Evolutionary conservation across 345 rosid species (phyloP).

Genomic region (Arabidopsis thaliana): TAIR10.1 NC_003075.7:14821001-14821500

Average conservation of each 20-base stretch:
- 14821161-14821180: conserved; percentile 24
- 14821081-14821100: neutral
- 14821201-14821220: conserved; percentile 36
- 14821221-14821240: conserved; percentile 27
- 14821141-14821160: conserved; percentile 1
- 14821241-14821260: conserved; percentile 24
- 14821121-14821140: conserved; percentile 16
- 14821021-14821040: neutral
- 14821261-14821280: neutral
- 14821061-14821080: conserved; percentile 6
- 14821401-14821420: neutral
- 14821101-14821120: neutral
- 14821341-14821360: conserved; percentile 34
- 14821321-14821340: conserved; percentile 26
- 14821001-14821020: too few species aligned
- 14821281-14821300: conserved; percentile 16
- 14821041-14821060: conserved; percentile 15
- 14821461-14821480: neutral
- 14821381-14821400: neutral
- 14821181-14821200: conserved; percentile 36
- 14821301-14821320: conserved; percentile 29
- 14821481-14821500: conserved; percentile 23
- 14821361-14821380: conserved; percentile 3
- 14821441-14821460: neutral
- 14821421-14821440: neutral